A percentile compares a stretch with the other conserved stretches of the same genome.
Evolutionary conservation across 1,284 basidiomycete species (phyloP).

Genomic region (Fomitopsis pinicola): DNA sequence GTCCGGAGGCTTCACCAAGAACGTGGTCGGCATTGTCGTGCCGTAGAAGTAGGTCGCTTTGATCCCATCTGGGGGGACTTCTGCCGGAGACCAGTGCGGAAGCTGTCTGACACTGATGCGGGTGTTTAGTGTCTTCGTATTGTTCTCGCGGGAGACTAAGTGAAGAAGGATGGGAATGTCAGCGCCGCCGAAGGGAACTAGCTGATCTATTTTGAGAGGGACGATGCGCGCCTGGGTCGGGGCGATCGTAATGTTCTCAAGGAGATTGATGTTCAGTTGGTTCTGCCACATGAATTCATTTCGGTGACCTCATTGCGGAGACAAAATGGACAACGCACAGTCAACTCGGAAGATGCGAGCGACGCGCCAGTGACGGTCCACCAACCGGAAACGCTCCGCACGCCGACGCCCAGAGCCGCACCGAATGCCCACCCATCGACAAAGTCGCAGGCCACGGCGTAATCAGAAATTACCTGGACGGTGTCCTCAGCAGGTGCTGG

Average conservation of each 20-base stretch:
- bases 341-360: constrained; percentile 11
- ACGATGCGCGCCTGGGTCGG: constrained; percentile 59
- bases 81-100: constrained; percentile 32
- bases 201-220: constrained; percentile 45
- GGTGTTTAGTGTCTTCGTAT: constrained; percentile 21
- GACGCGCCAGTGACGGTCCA: constrained; percentile 38
- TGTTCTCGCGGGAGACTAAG: constrained; percentile 19
- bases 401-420: constrained; percentile 55
- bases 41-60: constrained; percentile 58
- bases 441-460: constrained; percentile 59
- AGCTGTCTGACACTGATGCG: constrained; percentile 41
- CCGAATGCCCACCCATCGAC: constrained; percentile 68
- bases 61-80: constrained; percentile 30
- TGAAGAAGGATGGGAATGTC: constrained; percentile 36
- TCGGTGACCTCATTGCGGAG: no score
- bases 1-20: constrained; percentile 52
- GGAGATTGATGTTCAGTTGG: not conserved
- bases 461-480: constrained; percentile 39
- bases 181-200: constrained; percentile 11
- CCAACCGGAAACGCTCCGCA: constrained; percentile 50
- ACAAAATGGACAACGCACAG: not conserved
- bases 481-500: constrained; percentile 4
- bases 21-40: constrained; percentile 50
- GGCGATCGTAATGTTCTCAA: constrained; percentile 13
- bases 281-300: not conserved